These are phyloP conservation scores for Xylaria flabelliformis DNA, from an alignment of 495 filamentous ascomycete species.

Conservation along the genomic window DNA sequence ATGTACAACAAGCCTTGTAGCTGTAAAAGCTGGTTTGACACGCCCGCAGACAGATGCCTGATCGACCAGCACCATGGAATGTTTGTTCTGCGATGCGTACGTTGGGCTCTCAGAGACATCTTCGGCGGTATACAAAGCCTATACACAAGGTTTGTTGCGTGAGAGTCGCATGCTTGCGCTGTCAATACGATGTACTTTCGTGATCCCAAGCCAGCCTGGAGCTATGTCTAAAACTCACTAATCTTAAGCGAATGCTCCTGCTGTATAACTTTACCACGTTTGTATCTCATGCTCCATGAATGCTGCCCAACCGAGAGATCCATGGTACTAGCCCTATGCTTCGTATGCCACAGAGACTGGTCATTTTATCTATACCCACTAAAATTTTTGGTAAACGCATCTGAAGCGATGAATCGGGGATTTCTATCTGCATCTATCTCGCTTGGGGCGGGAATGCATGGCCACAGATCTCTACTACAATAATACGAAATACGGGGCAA, in stretches of 20 bases:
- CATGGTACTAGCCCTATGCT: neutral
- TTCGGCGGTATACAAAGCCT: constrained; percentile 11
- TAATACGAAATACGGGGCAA: neutral
- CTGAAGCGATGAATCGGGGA: constrained; percentile 3
- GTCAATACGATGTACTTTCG: constrained; percentile 9
- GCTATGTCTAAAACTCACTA: constrained; percentile 1
- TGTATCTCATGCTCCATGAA: neutral
- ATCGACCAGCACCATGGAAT: neutral
- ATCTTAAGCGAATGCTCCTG: neutral
- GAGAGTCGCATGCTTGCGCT: constrained; percentile 10
- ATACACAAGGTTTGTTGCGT: constrained; percentile 11
- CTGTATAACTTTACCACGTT: constrained; percentile 19
- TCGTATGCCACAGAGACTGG: neutral
- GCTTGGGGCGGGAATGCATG: constrained; percentile 7
- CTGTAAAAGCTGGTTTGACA: neutral
- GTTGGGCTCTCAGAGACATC: constrained; percentile 5
- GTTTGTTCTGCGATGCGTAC: constrained; percentile 7
- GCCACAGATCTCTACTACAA: constrained; percentile 7
- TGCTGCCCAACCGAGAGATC: constrained; percentile 12
- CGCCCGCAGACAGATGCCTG: neutral
- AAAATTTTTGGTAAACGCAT: neutral
- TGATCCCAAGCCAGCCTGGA: neutral
- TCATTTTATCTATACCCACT: constrained; percentile 7
- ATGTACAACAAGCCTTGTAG: neutral
- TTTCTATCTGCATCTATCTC: constrained; percentile 12